Percentiles rank a stretch among this genome's conserved stretches.
Evolutionary conservation across 2,329 filamentous ascomycete genomes (phyloP).

Genomic region (Exophiala aquamarina): DNA sequence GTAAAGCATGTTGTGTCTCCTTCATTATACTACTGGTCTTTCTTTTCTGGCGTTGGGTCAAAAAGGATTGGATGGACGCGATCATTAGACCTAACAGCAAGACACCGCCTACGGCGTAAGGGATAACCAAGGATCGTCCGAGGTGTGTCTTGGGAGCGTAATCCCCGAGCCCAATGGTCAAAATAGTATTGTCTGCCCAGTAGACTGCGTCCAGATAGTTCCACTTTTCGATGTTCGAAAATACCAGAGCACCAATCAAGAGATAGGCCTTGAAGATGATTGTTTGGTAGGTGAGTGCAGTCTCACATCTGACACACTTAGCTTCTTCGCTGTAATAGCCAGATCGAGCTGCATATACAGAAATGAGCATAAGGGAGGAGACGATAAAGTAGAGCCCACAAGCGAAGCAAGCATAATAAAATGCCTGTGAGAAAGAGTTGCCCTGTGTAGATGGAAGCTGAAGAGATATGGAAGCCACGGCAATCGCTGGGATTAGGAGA

Average conservation of each 20-base stretch:
- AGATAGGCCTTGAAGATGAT: constrained; percentile 40
- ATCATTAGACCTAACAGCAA: constrained; percentile 37
- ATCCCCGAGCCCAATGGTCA: constrained; percentile 39
- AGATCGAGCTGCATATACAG: constrained; percentile 52
- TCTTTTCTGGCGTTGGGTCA: not conserved
- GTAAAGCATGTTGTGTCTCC: not conserved
- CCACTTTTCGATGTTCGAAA: constrained; percentile 37
- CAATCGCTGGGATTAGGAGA: constrained; percentile 12
- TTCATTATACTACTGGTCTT: not conserved
- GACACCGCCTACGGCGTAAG: constrained; percentile 37
- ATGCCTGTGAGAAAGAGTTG: constrained; percentile 44
- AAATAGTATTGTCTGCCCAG: constrained; percentile 36
- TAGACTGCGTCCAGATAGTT: constrained; percentile 37
- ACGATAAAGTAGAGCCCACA: constrained; percentile 56
- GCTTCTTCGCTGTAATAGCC: constrained; percentile 73
- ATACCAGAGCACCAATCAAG: constrained; percentile 36
- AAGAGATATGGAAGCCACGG: constrained; percentile 12
- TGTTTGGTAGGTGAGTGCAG: constrained; percentile 48
- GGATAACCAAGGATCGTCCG: constrained; percentile 36
- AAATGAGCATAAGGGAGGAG: constrained; percentile 52
- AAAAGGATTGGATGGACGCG: constrained; percentile 34
- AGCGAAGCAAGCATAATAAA: constrained; percentile 59
- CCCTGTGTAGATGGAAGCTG: not conserved
- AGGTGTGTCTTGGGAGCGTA: constrained; percentile 34
- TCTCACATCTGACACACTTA: constrained; percentile 53